Base-by-base conservation (phyloP, 108 stramenopile genomes). In the Cyclotella cryptica region DNA sequence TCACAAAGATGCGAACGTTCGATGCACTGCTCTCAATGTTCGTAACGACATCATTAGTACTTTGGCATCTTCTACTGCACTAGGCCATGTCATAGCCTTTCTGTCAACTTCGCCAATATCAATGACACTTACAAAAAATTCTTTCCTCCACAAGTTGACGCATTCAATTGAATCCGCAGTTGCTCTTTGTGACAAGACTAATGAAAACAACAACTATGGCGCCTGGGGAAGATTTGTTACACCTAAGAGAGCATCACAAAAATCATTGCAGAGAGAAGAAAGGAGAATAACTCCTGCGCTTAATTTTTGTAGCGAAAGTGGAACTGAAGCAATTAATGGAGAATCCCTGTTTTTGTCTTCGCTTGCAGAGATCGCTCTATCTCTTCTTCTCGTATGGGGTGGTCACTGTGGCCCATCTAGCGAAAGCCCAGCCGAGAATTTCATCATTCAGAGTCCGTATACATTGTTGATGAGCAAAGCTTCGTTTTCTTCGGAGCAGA, bases 181-280 rank as follows among this genome's bases (percentile, higher is more conserved):
- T n/a, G 39, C 49, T 53, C 18, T 54, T 27, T 42, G 40, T 19
- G 53, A 70, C 21, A 70, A 53, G 35, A 17, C 66, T n/a, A 41
- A 28, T 58, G 69, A 70, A 40, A 52, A 26, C 27, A 54, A 42
- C 53, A 75, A 71, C 15, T 81, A 81, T 66, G 80, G 80, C 11
- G 54, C 63, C 11, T 75, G 74, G 80, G 52, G 55, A 18, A 81
- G 40, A 39, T 81, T 81, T 58, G 80, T 81, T 21, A 81, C 80
- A 29, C 80, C 80, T 8, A 81, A 81, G 41, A 69, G 80, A 45
- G 79, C 79, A 54, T 72, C 55, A 24, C 71, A 80, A 52, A 80
- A 69, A 18, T 39, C 60, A 24, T 47, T 30, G 35, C 47, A 68
- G 39, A 49, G 40, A 69, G 55, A 62, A 44, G 27, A 59, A 40